phyloP scores from a whole-genome alignment of 2,329 filamentous ascomycete genomes.

The Trichoderma aggressivum region DNA sequence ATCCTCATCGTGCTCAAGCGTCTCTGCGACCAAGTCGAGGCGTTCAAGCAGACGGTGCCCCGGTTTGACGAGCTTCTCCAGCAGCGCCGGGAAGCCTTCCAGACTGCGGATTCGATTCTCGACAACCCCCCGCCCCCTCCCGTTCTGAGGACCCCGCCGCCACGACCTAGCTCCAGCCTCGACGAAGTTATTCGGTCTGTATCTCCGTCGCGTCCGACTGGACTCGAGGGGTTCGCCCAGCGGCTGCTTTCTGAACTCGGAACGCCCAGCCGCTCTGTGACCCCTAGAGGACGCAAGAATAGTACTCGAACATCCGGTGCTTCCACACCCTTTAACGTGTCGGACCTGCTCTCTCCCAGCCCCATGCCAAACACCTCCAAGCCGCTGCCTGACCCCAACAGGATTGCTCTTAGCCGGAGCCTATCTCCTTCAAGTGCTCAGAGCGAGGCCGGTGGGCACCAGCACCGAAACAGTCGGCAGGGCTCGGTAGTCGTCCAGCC shows the following conservation, averaged over 20 bases:
- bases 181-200: conserved; percentile 44
- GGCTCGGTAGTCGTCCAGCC: conserved; percentile 46
- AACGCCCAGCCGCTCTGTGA: conserved; percentile 46
- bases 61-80: conserved; percentile 71
- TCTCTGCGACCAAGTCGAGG: conserved; percentile 59
- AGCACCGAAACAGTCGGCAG: conserved; percentile 32
- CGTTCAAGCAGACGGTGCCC: conserved; percentile 62
- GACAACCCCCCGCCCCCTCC: conserved; percentile 32
- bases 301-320: conserved; percentile 31
- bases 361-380: conserved; percentile 40
- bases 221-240: conserved; percentile 60
- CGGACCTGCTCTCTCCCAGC: conserved; percentile 29
- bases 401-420: conserved; percentile 35
- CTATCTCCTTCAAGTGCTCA: conserved; percentile 40
- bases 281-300: conserved; percentile 51
- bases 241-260: conserved; percentile 59
- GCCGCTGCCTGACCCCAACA: conserved; percentile 35
- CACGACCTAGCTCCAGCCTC: conserved; percentile 36
- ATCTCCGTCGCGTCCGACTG: conserved; percentile 53
- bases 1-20: conserved; percentile 57
- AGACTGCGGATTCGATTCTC: conserved; percentile 52
- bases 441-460: conserved; percentile 25
- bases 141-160: conserved; percentile 28
- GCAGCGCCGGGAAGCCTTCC: conserved; percentile 62
- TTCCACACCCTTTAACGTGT: conserved; percentile 28